Evolutionary conservation across 352 stramenopile species (phyloP), one percentile per base, ranked within the genome.

Genomic region (Pelagophyceae sp.): DNA sequence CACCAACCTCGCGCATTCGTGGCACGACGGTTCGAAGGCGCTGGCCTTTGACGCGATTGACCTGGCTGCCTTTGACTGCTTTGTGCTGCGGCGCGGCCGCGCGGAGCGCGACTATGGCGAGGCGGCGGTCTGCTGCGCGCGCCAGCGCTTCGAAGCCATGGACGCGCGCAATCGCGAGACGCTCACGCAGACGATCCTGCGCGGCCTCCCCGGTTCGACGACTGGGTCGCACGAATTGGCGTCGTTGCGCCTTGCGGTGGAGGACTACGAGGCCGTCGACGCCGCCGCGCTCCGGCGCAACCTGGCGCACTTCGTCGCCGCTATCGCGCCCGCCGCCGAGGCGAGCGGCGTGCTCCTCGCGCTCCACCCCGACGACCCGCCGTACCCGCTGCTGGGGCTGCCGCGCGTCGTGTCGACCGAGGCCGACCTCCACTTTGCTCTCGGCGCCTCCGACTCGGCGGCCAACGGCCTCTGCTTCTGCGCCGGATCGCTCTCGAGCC

Each of bases 381-480:
- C 54, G 11, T 6, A 6, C 15, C 27, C 54, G 15, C 54, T 63
- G 2, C 27, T 63, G 54, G 54, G 54, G 15, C 54, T 63, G 15
- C 54, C 54, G 54, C 54, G 54, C 54, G 15, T 20, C 54, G 54
- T 63, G 15, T 63, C 54, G 15, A 63, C 54, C 15, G 54, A 15
- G 54, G 54, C 6, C 15, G 54, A 63, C 54, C 15, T 63, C 54
- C 15, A n/a, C 11, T 20, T 29, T 6, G 2, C 29, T 27, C 25
- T 63, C 11, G 54, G 2, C 54, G 54, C 54, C 11, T 63, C 54
- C 15, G 54, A 63, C 54, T 20, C 54, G 15, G 15, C 54, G 54
- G 54, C 54, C 11, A 20, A 63, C 54, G 54, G 54, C 11, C 54
- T 63, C 54, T 63, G 54, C 54, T 63, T 63, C 54, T 63, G 54